Conservation (phyloP, 169 alveolate genomes). For the Plasmodium knowlesi region DNA sequence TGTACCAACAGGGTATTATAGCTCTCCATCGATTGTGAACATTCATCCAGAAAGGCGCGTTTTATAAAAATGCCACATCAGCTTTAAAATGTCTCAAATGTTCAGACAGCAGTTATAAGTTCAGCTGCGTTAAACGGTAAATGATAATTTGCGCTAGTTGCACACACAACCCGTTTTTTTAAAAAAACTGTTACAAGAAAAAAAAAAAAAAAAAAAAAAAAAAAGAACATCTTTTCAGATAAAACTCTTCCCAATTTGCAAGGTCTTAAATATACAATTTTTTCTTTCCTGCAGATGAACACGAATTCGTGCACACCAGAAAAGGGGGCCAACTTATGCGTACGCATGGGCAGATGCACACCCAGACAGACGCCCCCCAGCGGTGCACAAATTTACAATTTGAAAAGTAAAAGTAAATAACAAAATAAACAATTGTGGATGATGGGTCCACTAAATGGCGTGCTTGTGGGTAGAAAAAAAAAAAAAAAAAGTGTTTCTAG, state of each 20-base stretch:
- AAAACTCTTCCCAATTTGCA: constrained; percentile 1
- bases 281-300: constrained; percentile 4
- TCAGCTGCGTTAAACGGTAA: background rate
- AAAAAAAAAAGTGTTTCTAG: background rate
- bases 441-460: background rate
- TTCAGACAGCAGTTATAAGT: background rate
- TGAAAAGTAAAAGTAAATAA: constrained; percentile 6
- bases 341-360: background rate
- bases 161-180: background rate
- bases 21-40: background rate
- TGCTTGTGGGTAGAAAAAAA: background rate
- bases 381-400: background rate
- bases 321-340: background rate
- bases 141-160: background rate
- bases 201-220: background rate
- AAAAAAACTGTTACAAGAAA: background rate
- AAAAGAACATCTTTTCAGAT: background rate
- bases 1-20: background rate
- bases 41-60: background rate
- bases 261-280: background rate
- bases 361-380: background rate
- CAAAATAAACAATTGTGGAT: constrained; percentile 22
- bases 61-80: background rate
- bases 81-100: background rate
- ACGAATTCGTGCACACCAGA: background rate